phyloP scores from a whole-genome alignment of 768 basidiomycete species.

The Mycena vulgaris region DNA sequence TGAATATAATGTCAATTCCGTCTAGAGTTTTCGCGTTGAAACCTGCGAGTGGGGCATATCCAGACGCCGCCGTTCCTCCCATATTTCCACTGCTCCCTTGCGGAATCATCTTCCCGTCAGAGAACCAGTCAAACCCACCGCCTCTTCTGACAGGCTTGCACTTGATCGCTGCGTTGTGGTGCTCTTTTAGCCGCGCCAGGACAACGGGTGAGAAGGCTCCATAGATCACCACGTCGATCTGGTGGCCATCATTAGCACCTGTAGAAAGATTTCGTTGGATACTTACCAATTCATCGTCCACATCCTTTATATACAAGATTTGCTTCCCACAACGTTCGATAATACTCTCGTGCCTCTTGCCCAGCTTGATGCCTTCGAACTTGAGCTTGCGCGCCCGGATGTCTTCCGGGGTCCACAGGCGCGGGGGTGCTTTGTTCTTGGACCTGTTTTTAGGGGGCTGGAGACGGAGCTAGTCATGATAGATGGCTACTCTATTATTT shows the following conservation, averaged over 20 bases:
- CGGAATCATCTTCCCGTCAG: neutral
- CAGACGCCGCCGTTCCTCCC: neutral
- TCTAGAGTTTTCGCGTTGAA: neutral
- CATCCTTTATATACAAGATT: neutral
- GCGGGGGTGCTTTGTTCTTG: neutral
- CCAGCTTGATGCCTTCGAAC: neutral
- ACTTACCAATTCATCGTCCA: neutral
- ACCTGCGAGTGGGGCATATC: neutral
- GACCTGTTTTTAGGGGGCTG: neutral
- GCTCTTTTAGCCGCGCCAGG: neutral
- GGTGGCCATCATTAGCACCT: neutral
- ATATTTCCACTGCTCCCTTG: neutral
- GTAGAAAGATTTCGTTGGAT: neutral
- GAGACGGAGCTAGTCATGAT: neutral
- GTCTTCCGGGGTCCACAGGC: neutral
- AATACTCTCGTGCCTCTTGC: neutral
- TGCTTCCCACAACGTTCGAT: neutral
- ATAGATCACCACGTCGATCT: neutral
- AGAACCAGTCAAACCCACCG: neutral
- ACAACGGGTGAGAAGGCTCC: neutral
- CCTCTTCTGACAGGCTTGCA: neutral
- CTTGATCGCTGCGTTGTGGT: neutral
- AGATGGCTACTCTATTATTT: neutral
- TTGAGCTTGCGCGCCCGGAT: neutral
- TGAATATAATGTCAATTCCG: constrained; percentile 1